Base-by-base conservation (phyloP, 352 stramenopile species). In the Pythium utonaiense region DNA sequence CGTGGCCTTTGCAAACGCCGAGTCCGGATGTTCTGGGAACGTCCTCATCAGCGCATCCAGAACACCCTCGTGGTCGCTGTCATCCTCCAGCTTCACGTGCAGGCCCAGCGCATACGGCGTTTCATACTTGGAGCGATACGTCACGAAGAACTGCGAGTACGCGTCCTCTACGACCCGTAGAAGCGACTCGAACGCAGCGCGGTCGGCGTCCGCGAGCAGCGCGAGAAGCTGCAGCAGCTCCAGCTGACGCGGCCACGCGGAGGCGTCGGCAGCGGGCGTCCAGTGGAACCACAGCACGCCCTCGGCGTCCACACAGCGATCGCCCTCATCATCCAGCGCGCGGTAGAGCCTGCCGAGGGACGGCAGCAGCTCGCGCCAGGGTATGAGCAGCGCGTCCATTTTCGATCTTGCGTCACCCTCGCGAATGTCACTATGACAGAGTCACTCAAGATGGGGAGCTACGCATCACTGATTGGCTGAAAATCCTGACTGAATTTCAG, bases 201-300 rank as follows among this genome's bases (percentile, higher is more conserved):
- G 33, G n/a, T 51, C 27, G 24, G 17, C 28, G 14, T 3, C 27
- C 9, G 5, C 24, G 4, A 60, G 38, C 40, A 8, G 25, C 16
- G 53, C 38, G 14, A 60, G 13, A 6, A 60, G 53, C 25, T 19
- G 19, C 16, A 60, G 27, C 53, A 60, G 40, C 40, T 60, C 53
- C 21, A 52, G 12, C 22, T 60, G 38, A 7, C 24, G 30, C 1
- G 40, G 38, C 14, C 38, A 40, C 8, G 30, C 21, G 3, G 0
- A 10, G 9, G 24, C 22, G 12, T 33, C 34, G n/a, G 5, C 6
- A 8, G 24, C 8, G 17, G 17, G 53, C 40, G n/a, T 52, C 53
- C 53, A 60, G 38, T 45, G 40, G 53, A 60, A 60, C 53, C 53
- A 60, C 8, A 60, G 40, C 25, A 60, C 38, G 25, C 53, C 53